These are phyloP conservation scores for Ogataea saltuana DNA, from an alignment of 805 yeast species.

Conservation along the genomic window DNA sequence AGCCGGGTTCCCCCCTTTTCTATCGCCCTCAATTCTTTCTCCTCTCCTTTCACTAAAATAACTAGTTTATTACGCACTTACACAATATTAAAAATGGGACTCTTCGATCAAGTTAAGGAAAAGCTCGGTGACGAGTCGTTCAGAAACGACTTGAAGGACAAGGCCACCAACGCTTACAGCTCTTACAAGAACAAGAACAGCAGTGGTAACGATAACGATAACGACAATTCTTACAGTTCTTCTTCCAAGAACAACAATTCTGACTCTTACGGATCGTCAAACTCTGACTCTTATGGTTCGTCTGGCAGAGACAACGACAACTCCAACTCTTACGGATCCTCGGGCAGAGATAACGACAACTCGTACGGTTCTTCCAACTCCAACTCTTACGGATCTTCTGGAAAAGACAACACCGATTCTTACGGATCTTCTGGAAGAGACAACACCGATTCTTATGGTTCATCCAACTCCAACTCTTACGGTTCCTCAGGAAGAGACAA, in stretches of 20 bases:
- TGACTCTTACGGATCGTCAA: slow-evolving; percentile 8
- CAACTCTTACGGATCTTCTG: slow-evolving; percentile 23
- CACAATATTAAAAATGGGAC: slow-evolving; percentile 34
- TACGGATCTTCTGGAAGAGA: slow-evolving; percentile 27
- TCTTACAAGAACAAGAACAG: slow-evolving; percentile 23
- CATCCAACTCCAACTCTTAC: slow-evolving; percentile 27
- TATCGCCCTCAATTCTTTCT: neutral
- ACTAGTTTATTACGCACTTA: neutral
- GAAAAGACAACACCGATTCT: slow-evolving; percentile 21
- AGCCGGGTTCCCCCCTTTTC: slow-evolving; percentile 1
- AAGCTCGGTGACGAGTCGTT: slow-evolving; percentile 30
- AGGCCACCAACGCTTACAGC: slow-evolving; percentile 33
- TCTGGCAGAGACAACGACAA: slow-evolving; percentile 18
- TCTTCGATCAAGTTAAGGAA: slow-evolving; percentile 44
- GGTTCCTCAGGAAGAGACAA: slow-evolving; percentile 28
- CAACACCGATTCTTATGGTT: slow-evolving; percentile 29
- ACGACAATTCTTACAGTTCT: slow-evolving; percentile 9
- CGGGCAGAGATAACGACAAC: slow-evolving; percentile 18
- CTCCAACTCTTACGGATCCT: slow-evolving; percentile 16
- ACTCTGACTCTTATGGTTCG: slow-evolving; percentile 12
- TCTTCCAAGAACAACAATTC: too few species aligned
- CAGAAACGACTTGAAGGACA: slow-evolving; percentile 25
- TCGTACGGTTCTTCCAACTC: slow-evolving; percentile 32
- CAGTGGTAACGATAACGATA: slow-evolving; percentile 25
- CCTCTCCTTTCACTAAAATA: neutral